Evolutionary conservation across 768 basidiomycete species (phyloP).

Genomic region (Mycena rosella): DNA sequence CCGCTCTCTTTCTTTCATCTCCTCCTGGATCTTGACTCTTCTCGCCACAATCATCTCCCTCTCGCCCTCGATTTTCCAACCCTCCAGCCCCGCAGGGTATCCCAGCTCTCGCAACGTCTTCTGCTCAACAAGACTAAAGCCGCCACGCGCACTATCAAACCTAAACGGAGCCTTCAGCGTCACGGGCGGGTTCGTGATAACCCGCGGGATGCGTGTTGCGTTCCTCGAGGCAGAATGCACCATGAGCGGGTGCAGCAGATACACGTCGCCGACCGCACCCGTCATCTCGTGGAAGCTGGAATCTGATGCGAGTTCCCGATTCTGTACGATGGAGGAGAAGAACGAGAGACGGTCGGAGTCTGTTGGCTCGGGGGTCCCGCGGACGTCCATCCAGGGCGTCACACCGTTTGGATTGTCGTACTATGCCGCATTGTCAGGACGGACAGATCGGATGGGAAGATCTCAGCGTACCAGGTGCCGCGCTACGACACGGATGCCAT

Average conservation of each 20-base stretch:
- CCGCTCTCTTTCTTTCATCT: conserved; percentile 65
- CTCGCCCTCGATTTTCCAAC: conserved; percentile 62
- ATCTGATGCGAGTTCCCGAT: conserved; percentile 48
- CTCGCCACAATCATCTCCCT: conserved; percentile 61
- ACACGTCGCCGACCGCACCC: conserved; percentile 73
- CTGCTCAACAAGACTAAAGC: conserved; percentile 69
- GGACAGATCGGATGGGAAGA: background rate
- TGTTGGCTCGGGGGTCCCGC: conserved; percentile 29
- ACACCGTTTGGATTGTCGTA: conserved; percentile 32
- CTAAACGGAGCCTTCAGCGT: conserved; percentile 67
- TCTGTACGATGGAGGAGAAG: conserved; percentile 55
- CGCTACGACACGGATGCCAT: conserved; percentile 64
- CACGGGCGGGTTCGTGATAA: conserved; percentile 78
- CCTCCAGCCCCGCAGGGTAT: conserved; percentile 50
- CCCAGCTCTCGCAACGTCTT: conserved; percentile 70
- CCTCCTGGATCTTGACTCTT: conserved; percentile 57
- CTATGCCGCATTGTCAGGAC: background rate
- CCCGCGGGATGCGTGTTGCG: conserved; percentile 63
- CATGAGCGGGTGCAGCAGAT: conserved; percentile 75
- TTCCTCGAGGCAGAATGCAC: conserved; percentile 75
- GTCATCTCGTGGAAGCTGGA: conserved; percentile 66
- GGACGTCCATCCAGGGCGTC: conserved; percentile 35
- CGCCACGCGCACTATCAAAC: conserved; percentile 58
- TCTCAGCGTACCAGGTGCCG: conserved; percentile 55
- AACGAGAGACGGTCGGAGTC: conserved; percentile 25